Evolutionary conservation across 352 stramenopile genomes (phyloP).

Genomic region (Globisporangium alternatum): DNA sequence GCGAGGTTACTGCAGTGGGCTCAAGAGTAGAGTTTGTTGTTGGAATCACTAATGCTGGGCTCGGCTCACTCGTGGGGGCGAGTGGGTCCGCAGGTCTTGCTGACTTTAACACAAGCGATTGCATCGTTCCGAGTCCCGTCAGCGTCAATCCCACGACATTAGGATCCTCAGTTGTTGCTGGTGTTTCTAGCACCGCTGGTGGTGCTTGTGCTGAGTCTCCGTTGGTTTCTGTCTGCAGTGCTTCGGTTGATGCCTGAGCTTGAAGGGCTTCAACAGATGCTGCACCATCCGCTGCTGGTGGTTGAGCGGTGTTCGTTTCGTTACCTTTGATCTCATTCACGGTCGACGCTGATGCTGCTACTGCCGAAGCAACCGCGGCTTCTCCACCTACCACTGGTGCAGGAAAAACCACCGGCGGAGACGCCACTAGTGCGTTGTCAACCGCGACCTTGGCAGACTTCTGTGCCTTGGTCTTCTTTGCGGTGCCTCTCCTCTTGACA

Average conservation of each 20-base stretch:
- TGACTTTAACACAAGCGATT: constrained; percentile 5
- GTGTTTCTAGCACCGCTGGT: neutral
- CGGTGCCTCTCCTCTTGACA: neutral
- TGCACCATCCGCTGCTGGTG: neutral
- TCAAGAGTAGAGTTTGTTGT: neutral
- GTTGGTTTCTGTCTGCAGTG: neutral
- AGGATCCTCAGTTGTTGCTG: neutral
- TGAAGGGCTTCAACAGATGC: neutral
- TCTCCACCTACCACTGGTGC: neutral
- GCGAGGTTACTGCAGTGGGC: neutral
- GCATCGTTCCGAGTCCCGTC: constrained; percentile 6
- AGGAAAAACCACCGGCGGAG: neutral
- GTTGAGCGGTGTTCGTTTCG: neutral
- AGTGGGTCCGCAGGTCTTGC: neutral
- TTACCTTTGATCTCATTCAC: neutral
- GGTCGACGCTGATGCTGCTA: neutral
- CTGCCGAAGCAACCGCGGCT: constrained; percentile 4
- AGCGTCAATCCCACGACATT: neutral
- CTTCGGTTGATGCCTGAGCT: neutral
- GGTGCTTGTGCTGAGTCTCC: neutral
- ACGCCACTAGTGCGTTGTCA: constrained; percentile 16
- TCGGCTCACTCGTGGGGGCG: neutral
- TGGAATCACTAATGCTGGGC: neutral
- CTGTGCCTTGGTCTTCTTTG: constrained; percentile 10
- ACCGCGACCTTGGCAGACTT: constrained; percentile 39